Evolutionary conservation across 208 protist genomes (phyloP), one percentile per base, ranked within the genome.

Genomic region (Herpetomonas samuelpessoai): DNA sequence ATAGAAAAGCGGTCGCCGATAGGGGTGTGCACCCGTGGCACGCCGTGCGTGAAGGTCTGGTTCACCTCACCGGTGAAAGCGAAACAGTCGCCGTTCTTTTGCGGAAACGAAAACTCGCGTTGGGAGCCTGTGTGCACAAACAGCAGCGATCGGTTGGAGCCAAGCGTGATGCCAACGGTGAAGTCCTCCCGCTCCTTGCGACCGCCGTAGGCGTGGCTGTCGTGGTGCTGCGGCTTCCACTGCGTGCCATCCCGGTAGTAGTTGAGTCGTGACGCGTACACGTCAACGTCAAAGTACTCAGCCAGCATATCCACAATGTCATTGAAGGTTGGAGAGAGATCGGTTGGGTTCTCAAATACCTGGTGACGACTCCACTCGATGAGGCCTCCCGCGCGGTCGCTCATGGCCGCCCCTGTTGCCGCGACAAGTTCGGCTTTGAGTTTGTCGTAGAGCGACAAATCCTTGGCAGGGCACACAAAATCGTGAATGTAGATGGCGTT

Each of bases 161-260:
- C 93, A 27, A 97, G 83, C 12, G 91, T 92, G 45, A 95, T 64
- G 26, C 91, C 93, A 24, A 95, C 88, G 6, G 93, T 97, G 71
- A 97, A 95, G 72, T 97, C 93, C 68, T 97, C 91, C 1, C 80
- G 62, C 28, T 83, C 45, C 4, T 59, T 71, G 21, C 80, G 62
- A 0, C 76, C 86, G 46, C 78, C 89, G 62, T 96, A 97, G 12
- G 92, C 90, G 73, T 97, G 92, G 64, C 86, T 95, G 79, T 97
- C 92, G 61, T 96, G 88, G 59, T 97, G 93, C 71, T 95, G 91
- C 35, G 93, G 91, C 71, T 97, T 97, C 93, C 93, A 97, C 58
- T 95, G 86, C 0, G 77, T 80, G 0, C 88, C 88, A 56, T 97
- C 86, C 4, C 84, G 79, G 71, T 97, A 97, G 67, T 95, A 96